These are phyloP conservation scores for Cubamyces sp. DNA, from an alignment of 768 basidiomycete species.

Conservation along the genomic window DNA sequence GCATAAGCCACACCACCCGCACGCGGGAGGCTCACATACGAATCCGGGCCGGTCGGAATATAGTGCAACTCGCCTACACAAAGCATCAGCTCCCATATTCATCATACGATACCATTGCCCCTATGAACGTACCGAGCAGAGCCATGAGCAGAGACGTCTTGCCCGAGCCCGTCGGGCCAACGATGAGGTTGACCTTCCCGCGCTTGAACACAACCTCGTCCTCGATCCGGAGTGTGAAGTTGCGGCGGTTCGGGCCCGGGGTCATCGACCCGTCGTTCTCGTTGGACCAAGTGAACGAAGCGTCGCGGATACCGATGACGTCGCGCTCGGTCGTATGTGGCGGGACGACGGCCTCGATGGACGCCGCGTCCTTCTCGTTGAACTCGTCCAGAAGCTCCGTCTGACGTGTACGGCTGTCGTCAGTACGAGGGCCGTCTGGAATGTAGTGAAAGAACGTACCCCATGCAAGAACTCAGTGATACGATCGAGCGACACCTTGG, in stretches of 20 bases:
- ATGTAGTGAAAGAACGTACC: slow-evolving; percentile 17
- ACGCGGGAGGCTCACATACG: slow-evolving; percentile 76
- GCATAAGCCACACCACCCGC: slow-evolving; percentile 75
- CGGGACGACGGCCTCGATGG: slow-evolving; percentile 16
- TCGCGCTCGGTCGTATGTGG: slow-evolving; percentile 27
- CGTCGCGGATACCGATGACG: slow-evolving; percentile 57
- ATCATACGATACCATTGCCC: not conserved
- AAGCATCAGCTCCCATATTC: not conserved
- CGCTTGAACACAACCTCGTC: slow-evolving; percentile 60
- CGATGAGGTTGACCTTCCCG: slow-evolving; percentile 57
- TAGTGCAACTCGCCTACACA: slow-evolving; percentile 56
- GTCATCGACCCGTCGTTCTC: slow-evolving; percentile 43
- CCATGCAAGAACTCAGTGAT: slow-evolving; percentile 50
- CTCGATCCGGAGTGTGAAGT: slow-evolving; percentile 53
- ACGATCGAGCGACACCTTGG: slow-evolving; percentile 70
- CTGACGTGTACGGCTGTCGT: slow-evolving; percentile 23
- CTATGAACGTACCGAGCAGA: slow-evolving; percentile 44
- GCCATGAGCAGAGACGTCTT: slow-evolving; percentile 73
- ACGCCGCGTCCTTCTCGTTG: slow-evolving; percentile 21
- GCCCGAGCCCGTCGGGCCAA: slow-evolving; percentile 61
- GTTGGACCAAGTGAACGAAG: slow-evolving; percentile 60
- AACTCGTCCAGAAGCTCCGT: slow-evolving; percentile 56
- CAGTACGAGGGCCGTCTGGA: too few relatives aligned
- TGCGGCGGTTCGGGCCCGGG: slow-evolving; percentile 37
- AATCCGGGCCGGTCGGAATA: slow-evolving; percentile 51